Evolutionary conservation across 495 filamentous ascomycete species (phyloP).

Genomic region (Penicilliopsis zonata): DNA sequence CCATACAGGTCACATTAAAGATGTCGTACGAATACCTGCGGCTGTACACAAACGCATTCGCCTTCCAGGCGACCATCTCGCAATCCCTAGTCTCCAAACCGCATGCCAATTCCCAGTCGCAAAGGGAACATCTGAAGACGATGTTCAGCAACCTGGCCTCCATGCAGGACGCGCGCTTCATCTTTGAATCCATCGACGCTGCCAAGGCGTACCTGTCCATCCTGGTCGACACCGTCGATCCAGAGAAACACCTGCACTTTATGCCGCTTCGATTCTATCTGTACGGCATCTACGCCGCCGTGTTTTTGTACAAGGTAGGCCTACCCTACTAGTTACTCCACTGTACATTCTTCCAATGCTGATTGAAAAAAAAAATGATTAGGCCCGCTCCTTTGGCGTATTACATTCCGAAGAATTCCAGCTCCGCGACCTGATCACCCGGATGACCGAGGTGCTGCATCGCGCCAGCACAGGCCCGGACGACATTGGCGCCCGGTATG

Average conservation of each 20-base stretch:
- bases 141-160: constrained; percentile 42
- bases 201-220: constrained; percentile 46
- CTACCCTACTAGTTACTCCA: background rate
- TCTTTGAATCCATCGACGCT: constrained; percentile 52
- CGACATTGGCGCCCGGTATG: constrained; percentile 43
- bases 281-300: constrained; percentile 44
- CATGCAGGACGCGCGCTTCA: constrained; percentile 49
- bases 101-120: constrained; percentile 21
- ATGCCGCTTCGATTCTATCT: constrained; percentile 50
- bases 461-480: constrained; percentile 41
- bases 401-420: constrained; percentile 39
- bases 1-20: constrained; percentile 43
- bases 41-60: constrained; percentile 55
- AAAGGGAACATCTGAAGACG: constrained; percentile 29
- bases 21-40: constrained; percentile 53
- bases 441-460: constrained; percentile 37
- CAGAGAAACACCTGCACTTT: constrained; percentile 42
- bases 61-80: constrained; percentile 54
- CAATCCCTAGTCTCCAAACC: constrained; percentile 37
- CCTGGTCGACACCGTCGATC: constrained; percentile 41
- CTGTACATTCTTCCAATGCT: background rate
- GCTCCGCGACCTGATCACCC: constrained; percentile 38
- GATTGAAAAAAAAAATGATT: background rate
- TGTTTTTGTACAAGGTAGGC: constrained; percentile 41
- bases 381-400: constrained; percentile 44